A percentile compares a stretch with the other conserved stretches of the same genome.
These are phyloP conservation scores for Boehmeria nivea DNA, from an alignment of 306 rosid genomes.

Conservation along the genomic window DNA sequence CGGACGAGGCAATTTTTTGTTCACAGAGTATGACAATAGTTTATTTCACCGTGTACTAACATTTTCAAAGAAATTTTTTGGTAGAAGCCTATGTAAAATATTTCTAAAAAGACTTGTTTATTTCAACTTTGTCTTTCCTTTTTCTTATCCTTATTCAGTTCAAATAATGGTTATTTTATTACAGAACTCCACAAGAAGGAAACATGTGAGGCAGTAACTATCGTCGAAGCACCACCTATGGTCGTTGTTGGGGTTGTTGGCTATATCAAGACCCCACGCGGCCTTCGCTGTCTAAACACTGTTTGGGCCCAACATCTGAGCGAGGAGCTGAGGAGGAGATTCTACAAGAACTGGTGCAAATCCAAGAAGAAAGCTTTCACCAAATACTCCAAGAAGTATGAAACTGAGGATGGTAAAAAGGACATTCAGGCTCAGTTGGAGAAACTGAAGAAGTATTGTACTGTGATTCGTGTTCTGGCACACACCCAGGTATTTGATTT, in stretches of 20 bases:
- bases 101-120: no score
- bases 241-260: slow-evolving; percentile 70
- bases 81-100: no score
- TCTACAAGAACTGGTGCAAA: slow-evolving; percentile 74
- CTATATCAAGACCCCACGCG: slow-evolving; percentile 69
- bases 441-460: slow-evolving; percentile 52
- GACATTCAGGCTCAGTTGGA: slow-evolving; percentile 51
- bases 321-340: slow-evolving; percentile 61
- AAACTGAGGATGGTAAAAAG: slow-evolving; percentile 57
- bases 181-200: slow-evolving; percentile 78
- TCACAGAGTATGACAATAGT: no score
- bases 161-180: not conserved
- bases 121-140: no score
- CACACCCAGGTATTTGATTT: slow-evolving; percentile 52
- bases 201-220: slow-evolving; percentile 62
- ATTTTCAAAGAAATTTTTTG: no score
- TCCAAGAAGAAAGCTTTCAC: slow-evolving; percentile 82
- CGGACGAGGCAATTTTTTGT: no score
- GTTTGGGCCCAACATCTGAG: slow-evolving; percentile 76
- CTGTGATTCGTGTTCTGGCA: slow-evolving; percentile 62
- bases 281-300: slow-evolving; percentile 55
- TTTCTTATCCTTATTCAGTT: no score
- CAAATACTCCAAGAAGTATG: slow-evolving; percentile 56
- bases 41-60: no score
- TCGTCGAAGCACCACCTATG: slow-evolving; percentile 66